phyloP scores from a whole-genome alignment of 352 stramenopile species.

The Phytophthora ramorum region DNA sequence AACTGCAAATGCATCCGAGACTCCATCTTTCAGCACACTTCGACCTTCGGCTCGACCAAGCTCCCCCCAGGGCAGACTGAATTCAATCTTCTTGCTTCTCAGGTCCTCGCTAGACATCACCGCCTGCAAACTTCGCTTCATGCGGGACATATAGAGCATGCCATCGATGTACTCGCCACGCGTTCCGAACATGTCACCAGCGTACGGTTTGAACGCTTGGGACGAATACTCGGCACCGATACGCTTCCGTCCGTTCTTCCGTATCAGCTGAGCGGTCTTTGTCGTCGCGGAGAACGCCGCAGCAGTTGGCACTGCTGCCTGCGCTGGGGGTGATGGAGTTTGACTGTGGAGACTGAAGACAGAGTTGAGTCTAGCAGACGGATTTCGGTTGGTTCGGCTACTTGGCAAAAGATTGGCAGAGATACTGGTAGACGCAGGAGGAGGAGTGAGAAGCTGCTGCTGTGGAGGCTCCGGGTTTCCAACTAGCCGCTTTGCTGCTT shows the following conservation, averaged over 20 bases:
- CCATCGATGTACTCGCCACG: slow-evolving; percentile 86
- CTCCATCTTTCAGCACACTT: slow-evolving; percentile 56
- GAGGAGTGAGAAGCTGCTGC: slow-evolving; percentile 2
- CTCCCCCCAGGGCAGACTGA: slow-evolving; percentile 23
- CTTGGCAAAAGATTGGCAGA: not conserved
- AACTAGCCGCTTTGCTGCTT: slow-evolving; percentile 31
- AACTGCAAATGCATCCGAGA: slow-evolving; percentile 50
- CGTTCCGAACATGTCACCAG: slow-evolving; percentile 83
- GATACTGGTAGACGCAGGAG: not conserved
- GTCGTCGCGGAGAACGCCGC: slow-evolving; percentile 8
- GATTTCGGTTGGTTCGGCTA: slow-evolving; percentile 10
- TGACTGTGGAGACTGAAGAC: slow-evolving; percentile 1
- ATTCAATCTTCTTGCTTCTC: slow-evolving; percentile 21
- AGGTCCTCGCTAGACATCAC: slow-evolving; percentile 34
- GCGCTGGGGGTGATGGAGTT: slow-evolving; percentile 2
- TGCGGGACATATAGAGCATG: slow-evolving; percentile 89
- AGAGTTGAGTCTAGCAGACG: slow-evolving; percentile 16
- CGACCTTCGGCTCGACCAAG: slow-evolving; percentile 27
- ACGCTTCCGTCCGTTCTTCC: slow-evolving; percentile 63
- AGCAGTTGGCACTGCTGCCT: slow-evolving; percentile 4
- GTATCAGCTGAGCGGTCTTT: slow-evolving; percentile 29
- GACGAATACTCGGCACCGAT: slow-evolving; percentile 37
- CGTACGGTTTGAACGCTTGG: slow-evolving; percentile 68
- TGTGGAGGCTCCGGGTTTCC: slow-evolving; percentile 9
- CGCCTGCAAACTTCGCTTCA: slow-evolving; percentile 74